Evolutionary conservation across 176 grass and related monocot genomes (phyloP), one percentile per base, ranked within the genome.

Genomic region (Zizania latifolia): DNA sequence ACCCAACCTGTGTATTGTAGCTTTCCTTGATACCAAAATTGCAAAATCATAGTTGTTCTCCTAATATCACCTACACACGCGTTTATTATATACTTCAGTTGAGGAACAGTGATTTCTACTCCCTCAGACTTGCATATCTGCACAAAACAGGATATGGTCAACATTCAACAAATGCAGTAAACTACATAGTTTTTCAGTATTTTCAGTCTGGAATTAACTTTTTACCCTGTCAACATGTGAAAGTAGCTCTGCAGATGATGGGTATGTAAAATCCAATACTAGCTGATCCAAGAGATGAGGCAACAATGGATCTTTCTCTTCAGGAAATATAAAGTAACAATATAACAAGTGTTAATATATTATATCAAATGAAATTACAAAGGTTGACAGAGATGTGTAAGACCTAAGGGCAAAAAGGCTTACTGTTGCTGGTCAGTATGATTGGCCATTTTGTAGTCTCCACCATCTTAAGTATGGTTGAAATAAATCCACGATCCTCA

Each of bases 361-460:
- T 46, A 36, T 16, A 75, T 68, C 31, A 70, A 40, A 32, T 72
- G 16, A 72, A 71, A 77, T 46, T 81, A 72, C 21, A 24, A 81
- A 59, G 58, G 46, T 12, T 28, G 37, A 13, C 33, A 58, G 21
- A 58, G 21, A 45, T 70, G 16, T 54, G 33, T 37, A 74, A 61
- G 62, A 75, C n/a, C 37, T 62, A 4, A 67, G 57, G 41, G 35
- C 15, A 53, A 62, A 78, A 64, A 17, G 78, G 72, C 86, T 93
- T 78, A 98, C 94, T 92, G 76, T 98, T 98, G 79, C 91, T 98
- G 64, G 94, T 98, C 81, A 98, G 82, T 85, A 98, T 83, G 60
- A 98, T 98, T 51, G 94, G 94, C 80, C 91, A 89, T 79, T 92
- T 98, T 78, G 91, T 86, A 62, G 89, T 81, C 68, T 92, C 76